Evolutionary conservation across 2,329 filamentous ascomycete genomes (phyloP), one percentile per base, ranked within the genome.

Genomic region (Aspergillus pseudoterreus): DNA sequence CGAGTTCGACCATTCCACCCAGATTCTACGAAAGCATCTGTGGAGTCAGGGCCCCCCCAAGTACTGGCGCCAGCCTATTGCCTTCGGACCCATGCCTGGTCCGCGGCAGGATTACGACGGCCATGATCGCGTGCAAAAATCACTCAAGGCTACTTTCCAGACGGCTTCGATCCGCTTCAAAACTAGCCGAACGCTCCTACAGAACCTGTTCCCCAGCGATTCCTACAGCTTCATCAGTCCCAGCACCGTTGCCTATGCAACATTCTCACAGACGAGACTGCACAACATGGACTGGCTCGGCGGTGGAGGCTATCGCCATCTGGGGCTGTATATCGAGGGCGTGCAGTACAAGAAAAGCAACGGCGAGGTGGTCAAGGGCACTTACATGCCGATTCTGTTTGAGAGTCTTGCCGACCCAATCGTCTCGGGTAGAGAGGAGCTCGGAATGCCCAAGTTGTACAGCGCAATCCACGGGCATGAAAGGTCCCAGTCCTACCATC

Each of bases 271-370:
- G 17, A 80, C 64, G 0, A 73, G 71, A 1, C 63, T 82, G 2
- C 64, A 70, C 35, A 76, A 78, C 0, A 78, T 86, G 73, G 72
- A 78, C 27, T 86, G 83, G 82, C 75, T 87, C 0, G 82, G 80
- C 3, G 83, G 83, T 2, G 66, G 69, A 0, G 82, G 83, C 1
- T 86, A 86, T 62, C 76, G 70, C 15, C 76, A 79, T 57, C 69
- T 83, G 12, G 83, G 82, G 0, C 72, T 87, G 0, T 85, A 83
- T 60, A 77, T 87, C 14, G 83, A 86, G 54, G 83, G 81, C 0
- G 78, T 86, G 1, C 67, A 82, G 54, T 84, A 84, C 56, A 73
- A 67, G 1, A 79, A 77, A 56, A 68, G 73, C 2, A 63, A 79
- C 49, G 80, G 81, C 1, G 67, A 69, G 0, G 66, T 72, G 0